Evolutionary conservation across 2,329 filamentous ascomycete species (phyloP).

Genomic region (Ploettnerulaceae sp.): DNA sequence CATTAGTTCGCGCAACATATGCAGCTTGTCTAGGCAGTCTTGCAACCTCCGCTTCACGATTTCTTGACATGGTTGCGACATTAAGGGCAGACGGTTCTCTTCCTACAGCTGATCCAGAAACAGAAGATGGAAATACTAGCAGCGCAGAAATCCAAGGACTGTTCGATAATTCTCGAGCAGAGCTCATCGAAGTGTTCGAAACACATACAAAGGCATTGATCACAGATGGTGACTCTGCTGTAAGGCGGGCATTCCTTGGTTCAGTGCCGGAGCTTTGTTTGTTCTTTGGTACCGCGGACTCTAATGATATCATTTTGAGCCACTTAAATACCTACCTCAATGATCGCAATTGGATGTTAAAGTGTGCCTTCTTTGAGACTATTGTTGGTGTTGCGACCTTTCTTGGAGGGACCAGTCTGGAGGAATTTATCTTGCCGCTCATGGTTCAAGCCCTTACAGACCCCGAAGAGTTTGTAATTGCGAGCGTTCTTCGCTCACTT

Average conservation of each 20-base stretch:
- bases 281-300: slow-evolving; percentile 87
- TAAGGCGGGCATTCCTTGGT: slow-evolving; percentile 83
- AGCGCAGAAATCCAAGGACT: slow-evolving; percentile 73
- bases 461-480: slow-evolving; percentile 88
- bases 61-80: slow-evolving; percentile 87
- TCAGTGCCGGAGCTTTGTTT: slow-evolving; percentile 90
- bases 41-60: slow-evolving; percentile 76
- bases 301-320: slow-evolving; percentile 92
- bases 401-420: slow-evolving; percentile 80
- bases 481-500: slow-evolving; percentile 81
- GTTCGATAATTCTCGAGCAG: slow-evolving; percentile 80
- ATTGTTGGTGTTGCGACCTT: slow-evolving; percentile 91
- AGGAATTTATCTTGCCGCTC: slow-evolving; percentile 91
- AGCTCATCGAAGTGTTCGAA: slow-evolving; percentile 81
- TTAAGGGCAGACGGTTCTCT: slow-evolving; percentile 79
- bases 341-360: slow-evolving; percentile 92
- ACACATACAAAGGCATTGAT: slow-evolving; percentile 83
- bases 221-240: slow-evolving; percentile 78
- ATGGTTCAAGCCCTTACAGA: slow-evolving; percentile 95
- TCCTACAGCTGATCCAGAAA: slow-evolving; percentile 69
- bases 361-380: slow-evolving; percentile 93
- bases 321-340: slow-evolving; percentile 97
- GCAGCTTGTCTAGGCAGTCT: slow-evolving; percentile 87
- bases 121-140: slow-evolving; percentile 64
- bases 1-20: slow-evolving; percentile 82